Evolutionary conservation across 495 filamentous ascomycete species (phyloP), one percentile per base, ranked within the genome.

Genomic region (Beverwykella pulmonaria): DNA sequence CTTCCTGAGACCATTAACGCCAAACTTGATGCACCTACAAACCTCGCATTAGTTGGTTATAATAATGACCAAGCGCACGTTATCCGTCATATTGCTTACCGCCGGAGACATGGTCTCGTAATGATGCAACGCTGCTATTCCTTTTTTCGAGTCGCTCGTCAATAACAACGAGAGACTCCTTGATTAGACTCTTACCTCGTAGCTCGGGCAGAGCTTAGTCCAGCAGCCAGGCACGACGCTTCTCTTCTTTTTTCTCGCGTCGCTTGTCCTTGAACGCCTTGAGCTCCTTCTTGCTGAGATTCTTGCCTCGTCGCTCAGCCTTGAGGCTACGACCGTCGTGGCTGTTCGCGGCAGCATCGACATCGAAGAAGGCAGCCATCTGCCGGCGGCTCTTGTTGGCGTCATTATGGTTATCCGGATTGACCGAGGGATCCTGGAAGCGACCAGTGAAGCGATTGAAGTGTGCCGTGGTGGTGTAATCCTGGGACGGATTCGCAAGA

Each of bases 391-490:
- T 86, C 82, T 97, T 97, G 68, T 91, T 91, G 76, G 94, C 92
- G 73, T 97, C 94, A 69, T 88, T 91, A 81, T 91, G 87, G 15
- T 84, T 84, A 54, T 92, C 90, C 1, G 95, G 87, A 3, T 79
- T 87, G 64, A 87, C 80, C 9, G 76, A 71, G 4, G 76, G 70
- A 20, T 81, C 79, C 78, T 97, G 94, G 82, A 90, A 97, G 66
- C 86, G 83, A 10, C 94, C 95, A 1, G 93, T 96, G 76, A 92
- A 93, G 41, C 93, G 90, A 74, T 98, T 98, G 84, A 98, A 98
- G 12, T 83, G 78, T 6, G 85, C 94, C 0, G 83, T 85, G 1
- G 87, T 82, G 12, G 82, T 79, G 73, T 96, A 97, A 15, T 56
- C 30, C n/a, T 77, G 73, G 12, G 74, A 69, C 2, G 75, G 59